Evolutionary conservation across 2,329 filamentous ascomycete genomes (phyloP).

Genomic region (Phyllosticta paracitricarpa): DNA sequence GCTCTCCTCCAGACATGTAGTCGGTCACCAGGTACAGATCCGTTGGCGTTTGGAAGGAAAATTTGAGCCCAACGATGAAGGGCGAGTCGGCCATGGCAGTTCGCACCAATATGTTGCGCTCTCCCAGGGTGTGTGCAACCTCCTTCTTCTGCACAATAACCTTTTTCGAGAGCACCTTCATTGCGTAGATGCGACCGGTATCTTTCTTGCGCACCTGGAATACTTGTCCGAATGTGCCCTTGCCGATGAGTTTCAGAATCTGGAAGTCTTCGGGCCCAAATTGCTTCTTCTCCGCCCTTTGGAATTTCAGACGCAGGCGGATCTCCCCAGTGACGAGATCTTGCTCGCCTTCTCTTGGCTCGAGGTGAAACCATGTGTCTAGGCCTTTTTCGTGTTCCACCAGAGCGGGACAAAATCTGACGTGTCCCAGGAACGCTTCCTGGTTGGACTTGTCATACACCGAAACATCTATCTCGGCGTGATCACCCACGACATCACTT

Average conservation of each 20-base stretch:
- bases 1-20: slow-evolving; percentile 97
- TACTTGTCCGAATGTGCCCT: slow-evolving; percentile 96
- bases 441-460: slow-evolving; percentile 81
- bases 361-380: slow-evolving; percentile 76
- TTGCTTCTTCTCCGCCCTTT: slow-evolving; percentile 78
- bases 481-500: slow-evolving; percentile 86
- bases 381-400: slow-evolving; percentile 60
- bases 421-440: slow-evolving; percentile 85
- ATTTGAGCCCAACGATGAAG: slow-evolving; percentile 96
- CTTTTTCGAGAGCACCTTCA: slow-evolving; percentile 99
- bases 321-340: slow-evolving; percentile 75
- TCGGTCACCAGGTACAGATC: slow-evolving; percentile 98
- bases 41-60: slow-evolving; percentile 94
- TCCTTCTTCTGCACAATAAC: slow-evolving; percentile 99
- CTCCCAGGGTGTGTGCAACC: slow-evolving; percentile 91
- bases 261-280: slow-evolving; percentile 94
- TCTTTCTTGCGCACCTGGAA: slow-evolving; percentile 98
- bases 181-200: slow-evolving; percentile 90
- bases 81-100: slow-evolving; percentile 93
- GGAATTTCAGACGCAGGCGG: slow-evolving; percentile 75
- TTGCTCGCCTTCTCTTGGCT: slow-evolving; percentile 70
- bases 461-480: slow-evolving; percentile 84
- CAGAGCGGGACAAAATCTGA: slow-evolving; percentile 66
- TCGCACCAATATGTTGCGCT: slow-evolving; percentile 92
- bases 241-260: slow-evolving; percentile 91